Base-by-base conservation (phyloP, 1,284 basidiomycete genomes). In the Mycosarcoma mackinlayi region DNA sequence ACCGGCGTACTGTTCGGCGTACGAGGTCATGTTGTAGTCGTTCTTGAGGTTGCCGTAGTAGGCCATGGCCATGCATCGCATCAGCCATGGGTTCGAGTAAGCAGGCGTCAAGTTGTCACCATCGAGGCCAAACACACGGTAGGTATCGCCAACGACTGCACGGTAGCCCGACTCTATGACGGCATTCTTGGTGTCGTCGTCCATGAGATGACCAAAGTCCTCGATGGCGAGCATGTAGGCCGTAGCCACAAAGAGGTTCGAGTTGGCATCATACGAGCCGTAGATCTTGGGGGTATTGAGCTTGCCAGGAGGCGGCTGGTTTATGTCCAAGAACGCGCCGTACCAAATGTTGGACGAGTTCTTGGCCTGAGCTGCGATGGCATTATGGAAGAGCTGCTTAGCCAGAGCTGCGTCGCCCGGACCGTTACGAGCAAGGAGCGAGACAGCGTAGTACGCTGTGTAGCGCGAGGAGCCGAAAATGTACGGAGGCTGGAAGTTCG, bases 21-120 rank as follows among this genome's bases (percentile, higher is more conserved):
- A 53, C 39, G 21, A 44, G 40, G 62, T 59, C 62, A 65, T 65
- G 51, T 65, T 65, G 45, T 34, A 35, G 23, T 65, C 62, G 11
- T 50, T 34, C 56, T 65, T 65, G 55, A 65, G 56, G 25, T 65
- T 30, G 18, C 62, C 62, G 25, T 65, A 65, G 55, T 65, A 65
- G 19, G 55, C 39, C 62, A 65, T 65, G 33, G 62, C 56, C 51
- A 65, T 65, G 55, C 62, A 65, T 10, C 62, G 30, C 62, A 65
- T 65, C 27, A 65, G 46, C 62, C 62, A 65, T 4, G 62, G 62
- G 25, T 65, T 65, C 46, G 55, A 54, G 41, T 65, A 65, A 24
- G 62, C 56, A 7, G 62, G 56, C 8, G 62, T 65, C 14, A 65
- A 25, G 31, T 65, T 65, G 56, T 65, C 56, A 18, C 35, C 50